phyloP scores from a whole-genome alignment of 2,329 filamentous ascomycete genomes.

The Knufia petricola region DNA sequence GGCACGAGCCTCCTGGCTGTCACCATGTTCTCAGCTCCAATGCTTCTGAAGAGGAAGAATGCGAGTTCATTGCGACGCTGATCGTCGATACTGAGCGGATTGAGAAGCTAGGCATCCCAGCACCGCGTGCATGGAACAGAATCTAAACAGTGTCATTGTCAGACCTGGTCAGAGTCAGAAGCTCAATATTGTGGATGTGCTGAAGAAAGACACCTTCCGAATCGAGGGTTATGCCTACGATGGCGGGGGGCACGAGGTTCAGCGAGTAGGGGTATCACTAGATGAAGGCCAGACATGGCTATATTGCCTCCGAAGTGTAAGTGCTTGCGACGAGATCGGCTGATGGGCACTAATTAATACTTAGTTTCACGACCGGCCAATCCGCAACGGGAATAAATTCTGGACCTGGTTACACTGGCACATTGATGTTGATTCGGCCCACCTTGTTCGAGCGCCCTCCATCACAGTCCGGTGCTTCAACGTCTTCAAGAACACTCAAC shows the following conservation, averaged over 20 bases:
- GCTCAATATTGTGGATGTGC: slow-evolving; percentile 31
- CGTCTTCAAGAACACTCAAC: slow-evolving; percentile 44
- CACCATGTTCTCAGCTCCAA: slow-evolving; percentile 11
- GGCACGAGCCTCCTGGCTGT: slow-evolving; percentile 12
- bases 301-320: slow-evolving; percentile 39
- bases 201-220: slow-evolving; percentile 34
- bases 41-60: slow-evolving; percentile 7
- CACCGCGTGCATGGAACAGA: slow-evolving; percentile 42
- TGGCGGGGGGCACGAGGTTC: slow-evolving; percentile 42
- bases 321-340: too few species aligned
- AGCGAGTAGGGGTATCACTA: slow-evolving; percentile 41
- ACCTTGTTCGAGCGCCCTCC: slow-evolving; percentile 35
- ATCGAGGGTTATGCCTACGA: slow-evolving; percentile 42
- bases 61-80: slow-evolving; percentile 11
- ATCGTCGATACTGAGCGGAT: too few species aligned
- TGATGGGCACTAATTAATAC: too few species aligned
- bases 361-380: slow-evolving; percentile 40
- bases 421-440: slow-evolving; percentile 38
- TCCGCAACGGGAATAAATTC: slow-evolving; percentile 45
- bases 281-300: slow-evolving; percentile 41
- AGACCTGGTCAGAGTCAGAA: slow-evolving; percentile 39
- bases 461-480: slow-evolving; percentile 43
- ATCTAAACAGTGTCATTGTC: slow-evolving; percentile 40
- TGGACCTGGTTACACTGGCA: slow-evolving; percentile 48
- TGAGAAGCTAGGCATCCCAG: too few species aligned